phyloP scores from a whole-genome alignment of 352 stramenopile genomes.

The Globisporangium megalacanthum region DNA sequence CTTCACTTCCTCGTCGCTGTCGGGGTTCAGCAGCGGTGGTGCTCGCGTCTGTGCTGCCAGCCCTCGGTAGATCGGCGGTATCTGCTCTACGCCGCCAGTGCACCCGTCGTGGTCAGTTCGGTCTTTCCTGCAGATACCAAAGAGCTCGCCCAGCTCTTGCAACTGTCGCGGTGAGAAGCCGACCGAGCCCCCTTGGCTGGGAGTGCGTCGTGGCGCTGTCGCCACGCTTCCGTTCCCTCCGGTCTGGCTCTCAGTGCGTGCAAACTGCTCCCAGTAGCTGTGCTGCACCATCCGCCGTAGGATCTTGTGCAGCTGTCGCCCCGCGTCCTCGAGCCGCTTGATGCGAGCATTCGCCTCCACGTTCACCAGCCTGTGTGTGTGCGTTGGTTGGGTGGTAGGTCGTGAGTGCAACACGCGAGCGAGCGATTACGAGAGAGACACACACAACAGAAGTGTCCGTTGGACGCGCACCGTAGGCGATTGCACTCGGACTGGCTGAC shows the following conservation, averaged over 20 bases:
- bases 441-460: background rate
- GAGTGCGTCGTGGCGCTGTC: background rate
- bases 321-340: constrained; percentile 56
- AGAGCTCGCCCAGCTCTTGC: constrained; percentile 43
- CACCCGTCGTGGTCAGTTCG: background rate
- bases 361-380: constrained; percentile 27
- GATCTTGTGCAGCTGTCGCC: constrained; percentile 48
- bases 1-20: background rate
- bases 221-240: constrained; percentile 11
- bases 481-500: constrained; percentile 67
- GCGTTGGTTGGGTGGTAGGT: background rate
- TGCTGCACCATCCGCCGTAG: constrained; percentile 67
- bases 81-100: background rate
- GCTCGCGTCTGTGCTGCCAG: background rate
- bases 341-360: constrained; percentile 46
- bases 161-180: constrained; percentile 42
- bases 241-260: constrained; percentile 16
- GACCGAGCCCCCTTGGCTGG: constrained; percentile 10
- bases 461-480: constrained; percentile 32
- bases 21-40: background rate
- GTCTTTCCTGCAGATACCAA: constrained; percentile 27
- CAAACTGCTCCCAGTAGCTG: constrained; percentile 60
- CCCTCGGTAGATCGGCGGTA: background rate
- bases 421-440: no score
- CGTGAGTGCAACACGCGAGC: background rate